Evolutionary conservation across 2,329 filamentous ascomycete genomes (phyloP).

Genomic region (Alternaria incomplexa): DNA sequence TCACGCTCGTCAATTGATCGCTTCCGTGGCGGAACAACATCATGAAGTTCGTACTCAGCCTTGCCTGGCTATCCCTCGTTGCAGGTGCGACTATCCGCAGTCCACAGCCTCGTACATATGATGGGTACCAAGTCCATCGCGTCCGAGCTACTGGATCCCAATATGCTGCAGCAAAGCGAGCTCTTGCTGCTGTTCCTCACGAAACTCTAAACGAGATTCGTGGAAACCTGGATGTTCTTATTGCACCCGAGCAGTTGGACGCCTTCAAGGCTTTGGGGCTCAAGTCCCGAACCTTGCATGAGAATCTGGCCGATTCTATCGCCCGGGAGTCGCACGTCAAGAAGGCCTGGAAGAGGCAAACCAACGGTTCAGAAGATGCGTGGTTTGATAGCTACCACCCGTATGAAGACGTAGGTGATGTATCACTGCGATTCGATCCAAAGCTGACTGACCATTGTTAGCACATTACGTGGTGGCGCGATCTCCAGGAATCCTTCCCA

Average conservation of each 20-base stretch:
- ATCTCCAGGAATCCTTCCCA: constrained; percentile 33
- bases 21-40: not conserved
- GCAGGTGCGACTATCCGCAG: constrained; percentile 28
- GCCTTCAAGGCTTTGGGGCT: constrained; percentile 50
- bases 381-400: constrained; percentile 45
- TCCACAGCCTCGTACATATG: constrained; percentile 39
- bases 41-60: constrained; percentile 23
- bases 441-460: not conserved
- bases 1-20: not conserved
- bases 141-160: constrained; percentile 42
- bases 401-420: constrained; percentile 31
- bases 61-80: constrained; percentile 23
- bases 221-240: constrained; percentile 51
- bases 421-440: not conserved
- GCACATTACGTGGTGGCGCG: constrained; percentile 24
- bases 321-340: constrained; percentile 49
- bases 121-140: constrained; percentile 52
- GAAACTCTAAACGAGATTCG: constrained; percentile 46
- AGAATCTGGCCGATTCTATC: constrained; percentile 54
- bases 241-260: constrained; percentile 48
- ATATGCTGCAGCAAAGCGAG: constrained; percentile 39
- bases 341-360: constrained; percentile 45
- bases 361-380: constrained; percentile 18
- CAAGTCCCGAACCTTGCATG: constrained; percentile 49
- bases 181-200: constrained; percentile 46